Base-by-base conservation (phyloP, 1,139 yeast genomes). In the Petasospora fabianii region DNA sequence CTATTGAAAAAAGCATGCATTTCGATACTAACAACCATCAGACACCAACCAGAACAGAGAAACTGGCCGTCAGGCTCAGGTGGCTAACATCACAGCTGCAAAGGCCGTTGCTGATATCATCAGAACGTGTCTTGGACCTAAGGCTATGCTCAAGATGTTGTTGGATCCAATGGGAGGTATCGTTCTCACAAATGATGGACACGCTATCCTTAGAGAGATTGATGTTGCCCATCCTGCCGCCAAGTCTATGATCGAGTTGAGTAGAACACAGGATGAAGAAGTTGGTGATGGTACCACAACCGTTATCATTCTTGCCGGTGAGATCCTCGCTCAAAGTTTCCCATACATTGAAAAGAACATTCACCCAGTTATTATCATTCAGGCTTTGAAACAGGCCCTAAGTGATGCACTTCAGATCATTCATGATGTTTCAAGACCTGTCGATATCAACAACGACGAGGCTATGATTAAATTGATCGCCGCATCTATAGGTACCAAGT, bases 111-210 rank as follows among this genome's bases (percentile, higher is more conserved):
- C 97, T 1, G 97, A 92, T 62, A 90, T 94, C 58, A 88, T 94
- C 55, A 77, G 98, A 62, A 92, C 98, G 22, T 94, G 98, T 73
- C 73, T 92, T 45, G 99, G 99, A n/a, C 99, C 99, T 38, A 90
- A 90, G 64, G 98, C 98, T 33, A 92, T 92, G 98, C 76, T 92
- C 49, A 94, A 94, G 68, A 92, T 94, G 98, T 71, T 94, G 43
- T 72, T 94, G 51, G 99, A 94, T 62, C 98, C 98, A 39, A 90
- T 92, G 92, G 99, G 99, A 24, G 98, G 98, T 27, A 85, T 94
- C 49, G 97, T 92, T 15, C 73, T 94, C 51, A 94, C 99, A 42
- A 94, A 94, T 64, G 99, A 94, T 62, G 99, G 99, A 7, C 97
- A 90, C 62, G 97, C 95, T 10, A 86, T 86, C 43, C 69, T 86